Percentiles rank a stretch among this genome's conserved stretches.
These are phyloP conservation scores for Urtica urens DNA, from an alignment of 306 rosid species.

Conservation along the genomic window DNA sequence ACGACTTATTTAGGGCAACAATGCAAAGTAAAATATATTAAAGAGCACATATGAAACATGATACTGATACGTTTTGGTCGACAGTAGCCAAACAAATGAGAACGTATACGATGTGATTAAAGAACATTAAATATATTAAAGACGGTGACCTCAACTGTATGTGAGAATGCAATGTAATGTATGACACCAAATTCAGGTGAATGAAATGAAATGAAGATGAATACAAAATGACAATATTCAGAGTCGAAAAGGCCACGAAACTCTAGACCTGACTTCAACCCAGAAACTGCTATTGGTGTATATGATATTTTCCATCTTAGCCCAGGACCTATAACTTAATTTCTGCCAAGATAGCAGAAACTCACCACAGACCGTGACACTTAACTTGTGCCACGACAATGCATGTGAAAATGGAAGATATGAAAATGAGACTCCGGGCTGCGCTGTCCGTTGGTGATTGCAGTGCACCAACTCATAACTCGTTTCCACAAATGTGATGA, in stretches of 20 bases:
- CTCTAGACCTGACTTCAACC: slow-evolving; percentile 19
- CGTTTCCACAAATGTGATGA: slow-evolving; percentile 56
- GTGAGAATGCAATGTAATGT: slow-evolving; percentile 21
- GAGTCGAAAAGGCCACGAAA: slow-evolving; percentile 22
- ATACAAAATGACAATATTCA: slow-evolving; percentile 23
- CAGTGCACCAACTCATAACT: slow-evolving; percentile 27
- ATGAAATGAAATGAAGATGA: slow-evolving; percentile 8
- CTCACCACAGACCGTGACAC: slow-evolving; percentile 28
- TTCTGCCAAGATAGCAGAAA: slow-evolving; percentile 79
- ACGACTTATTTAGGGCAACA: too few species aligned
- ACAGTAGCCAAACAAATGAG: too few species aligned
- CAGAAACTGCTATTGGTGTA: slow-evolving; percentile 25
- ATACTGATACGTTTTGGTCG: too few species aligned
- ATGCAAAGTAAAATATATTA: too few species aligned
- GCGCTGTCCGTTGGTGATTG: slow-evolving; percentile 41
- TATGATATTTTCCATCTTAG: slow-evolving; percentile 23
- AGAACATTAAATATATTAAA: slow-evolving; percentile 2
- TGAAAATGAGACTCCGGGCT: slow-evolving; percentile 33
- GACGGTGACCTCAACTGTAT: slow-evolving; percentile 12
- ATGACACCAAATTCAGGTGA: slow-evolving; percentile 30
- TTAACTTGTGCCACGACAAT: slow-evolving; percentile 43
- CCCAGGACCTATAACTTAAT: slow-evolving; percentile 13
- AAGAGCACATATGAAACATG: too few species aligned
- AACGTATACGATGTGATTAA: not conserved
- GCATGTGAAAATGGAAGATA: slow-evolving; percentile 28